Percentiles rank a stretch among this genome's conserved stretches.
These are phyloP conservation scores for Myriosclerotinia curreyana DNA, from an alignment of 2,329 filamentous ascomycete species.

Conservation along the genomic window DNA sequence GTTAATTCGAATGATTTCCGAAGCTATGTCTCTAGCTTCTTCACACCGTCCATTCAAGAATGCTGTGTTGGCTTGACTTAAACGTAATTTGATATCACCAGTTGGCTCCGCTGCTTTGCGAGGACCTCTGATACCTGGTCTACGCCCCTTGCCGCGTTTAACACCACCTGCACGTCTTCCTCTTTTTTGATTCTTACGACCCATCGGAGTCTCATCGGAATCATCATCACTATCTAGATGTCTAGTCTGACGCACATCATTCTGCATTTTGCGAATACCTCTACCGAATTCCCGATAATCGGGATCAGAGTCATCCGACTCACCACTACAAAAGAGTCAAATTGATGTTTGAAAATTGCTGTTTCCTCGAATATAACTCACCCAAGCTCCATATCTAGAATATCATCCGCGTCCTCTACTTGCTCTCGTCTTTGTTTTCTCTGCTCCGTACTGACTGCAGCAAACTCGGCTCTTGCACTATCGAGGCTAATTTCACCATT, in stretches of 20 bases:
- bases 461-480: slow-evolving; percentile 22
- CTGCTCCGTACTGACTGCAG: slow-evolving; percentile 15
- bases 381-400: slow-evolving; percentile 18
- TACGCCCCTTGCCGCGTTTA: slow-evolving; percentile 10
- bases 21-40: slow-evolving; percentile 55
- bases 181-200: background rate
- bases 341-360: background rate
- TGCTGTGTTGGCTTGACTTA: slow-evolving; percentile 64
- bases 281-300: slow-evolving; percentile 44
- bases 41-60: slow-evolving; percentile 62
- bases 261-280: slow-evolving; percentile 42
- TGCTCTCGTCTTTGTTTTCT: slow-evolving; percentile 21
- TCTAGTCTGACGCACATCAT: slow-evolving; percentile 30
- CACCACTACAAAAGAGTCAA: slow-evolving; percentile 17
- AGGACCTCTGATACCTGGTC: slow-evolving; percentile 39
- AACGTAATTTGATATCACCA: slow-evolving; percentile 65
- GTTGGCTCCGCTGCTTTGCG: slow-evolving; percentile 64
- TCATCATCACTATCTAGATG: slow-evolving; percentile 24
- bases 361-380: background rate
- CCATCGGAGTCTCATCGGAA: background rate
- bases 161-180: slow-evolving; percentile 11
- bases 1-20: slow-evolving; percentile 66
- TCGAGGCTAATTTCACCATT: background rate
- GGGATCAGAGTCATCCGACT: slow-evolving; percentile 41
- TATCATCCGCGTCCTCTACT: slow-evolving; percentile 15